Evolutionary conservation across 1,139 yeast species (phyloP).

Genomic region (Scheffersomyces illinoinensis): DNA sequence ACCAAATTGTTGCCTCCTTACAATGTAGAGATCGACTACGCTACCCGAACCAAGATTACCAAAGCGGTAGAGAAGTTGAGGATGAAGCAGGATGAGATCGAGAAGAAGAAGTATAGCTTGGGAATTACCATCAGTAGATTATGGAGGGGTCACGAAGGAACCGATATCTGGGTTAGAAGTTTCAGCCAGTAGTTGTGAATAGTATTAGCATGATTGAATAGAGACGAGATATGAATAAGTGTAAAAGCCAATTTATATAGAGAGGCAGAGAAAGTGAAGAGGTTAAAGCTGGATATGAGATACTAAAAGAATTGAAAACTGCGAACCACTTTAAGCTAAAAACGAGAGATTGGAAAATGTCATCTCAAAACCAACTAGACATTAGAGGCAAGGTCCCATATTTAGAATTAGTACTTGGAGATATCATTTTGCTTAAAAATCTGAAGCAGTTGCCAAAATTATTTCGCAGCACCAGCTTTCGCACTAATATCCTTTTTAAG

Average conservation of each 20-base stretch:
- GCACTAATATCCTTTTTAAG: neutral
- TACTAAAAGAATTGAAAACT: too few relatives aligned
- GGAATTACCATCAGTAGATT: constrained; percentile 47
- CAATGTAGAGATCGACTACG: constrained; percentile 47
- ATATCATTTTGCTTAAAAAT: too few relatives aligned
- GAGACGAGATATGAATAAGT: neutral
- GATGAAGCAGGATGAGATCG: constrained; percentile 44
- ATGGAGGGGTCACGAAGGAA: constrained; percentile 46
- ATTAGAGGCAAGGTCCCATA: too few relatives aligned
- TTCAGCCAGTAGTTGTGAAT: constrained; percentile 14
- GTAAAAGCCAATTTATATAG: too few relatives aligned
- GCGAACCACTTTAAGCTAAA: too few relatives aligned
- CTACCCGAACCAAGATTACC: constrained; percentile 42
- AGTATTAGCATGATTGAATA: neutral
- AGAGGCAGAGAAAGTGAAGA: too few relatives aligned
- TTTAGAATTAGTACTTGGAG: too few relatives aligned
- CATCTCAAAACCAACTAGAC: too few relatives aligned
- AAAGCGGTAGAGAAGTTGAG: constrained; percentile 45
- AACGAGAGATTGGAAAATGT: too few relatives aligned
- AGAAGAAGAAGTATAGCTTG: constrained; percentile 43
- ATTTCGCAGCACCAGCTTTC: neutral
- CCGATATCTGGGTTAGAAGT: constrained; percentile 46
- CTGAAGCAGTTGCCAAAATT: neutral
- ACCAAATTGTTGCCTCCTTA: constrained; percentile 45
- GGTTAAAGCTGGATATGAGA: too few relatives aligned